Conservation (phyloP, 2,329 filamentous ascomycete genomes). For the Xylaria hypoxylon region DNA sequence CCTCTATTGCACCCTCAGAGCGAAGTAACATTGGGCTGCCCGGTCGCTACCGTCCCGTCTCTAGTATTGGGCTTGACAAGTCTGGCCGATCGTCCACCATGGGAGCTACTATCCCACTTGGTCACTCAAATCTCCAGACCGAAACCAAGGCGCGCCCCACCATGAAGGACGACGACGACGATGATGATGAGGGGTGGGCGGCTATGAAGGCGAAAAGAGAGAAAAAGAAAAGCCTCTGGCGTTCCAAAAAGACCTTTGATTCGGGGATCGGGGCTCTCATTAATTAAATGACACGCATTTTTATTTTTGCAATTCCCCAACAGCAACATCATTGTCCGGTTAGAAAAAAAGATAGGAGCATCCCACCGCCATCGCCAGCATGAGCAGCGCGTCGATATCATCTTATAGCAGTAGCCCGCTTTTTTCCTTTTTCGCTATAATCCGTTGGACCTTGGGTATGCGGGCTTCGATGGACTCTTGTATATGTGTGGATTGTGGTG, state of each 20-base stretch:
- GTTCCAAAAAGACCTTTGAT: slow-evolving; percentile 67
- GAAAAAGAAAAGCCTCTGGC: slow-evolving; percentile 75
- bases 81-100: slow-evolving; percentile 57
- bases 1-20: slow-evolving; percentile 95
- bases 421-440: slow-evolving; percentile 12
- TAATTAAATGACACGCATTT: slow-evolving; percentile 47
- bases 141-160: slow-evolving; percentile 57
- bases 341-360: slow-evolving; percentile 45
- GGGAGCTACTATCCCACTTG: slow-evolving; percentile 55
- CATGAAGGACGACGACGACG: slow-evolving; percentile 65
- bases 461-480: slow-evolving; percentile 25
- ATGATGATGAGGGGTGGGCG: slow-evolving; percentile 76
- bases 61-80: slow-evolving; percentile 63
- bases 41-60: slow-evolving; percentile 90
- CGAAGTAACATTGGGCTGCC: slow-evolving; percentile 93
- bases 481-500: slow-evolving; percentile 35
- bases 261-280: slow-evolving; percentile 63
- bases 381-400: slow-evolving; percentile 28
- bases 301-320: slow-evolving; percentile 40
- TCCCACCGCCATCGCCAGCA: slow-evolving; percentile 27
- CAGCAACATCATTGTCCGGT: slow-evolving; percentile 37
- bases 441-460: slow-evolving; percentile 23
- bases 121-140: slow-evolving; percentile 55
- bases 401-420: slow-evolving; percentile 28
- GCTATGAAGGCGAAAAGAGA: slow-evolving; percentile 77